phyloP scores from a whole-genome alignment of 768 basidiomycete genomes.

The Boletus insuetus region DNA sequence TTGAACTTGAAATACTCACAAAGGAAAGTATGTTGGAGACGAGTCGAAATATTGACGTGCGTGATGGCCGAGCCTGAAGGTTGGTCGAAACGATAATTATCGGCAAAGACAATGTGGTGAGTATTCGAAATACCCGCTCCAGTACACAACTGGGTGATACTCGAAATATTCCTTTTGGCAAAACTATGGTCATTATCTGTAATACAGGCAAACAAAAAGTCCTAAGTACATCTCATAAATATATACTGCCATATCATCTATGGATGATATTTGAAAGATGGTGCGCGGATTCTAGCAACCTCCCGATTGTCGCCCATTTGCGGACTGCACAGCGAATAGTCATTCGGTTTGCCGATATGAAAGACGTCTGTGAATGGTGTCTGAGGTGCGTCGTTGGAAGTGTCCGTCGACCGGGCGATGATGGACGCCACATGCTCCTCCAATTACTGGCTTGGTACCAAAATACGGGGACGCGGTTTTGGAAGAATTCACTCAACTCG shows the following conservation, averaged over 20 bases:
- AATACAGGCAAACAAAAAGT: too few species aligned
- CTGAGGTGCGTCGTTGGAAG: slow-evolving; percentile 56
- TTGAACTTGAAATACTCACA: too few species aligned
- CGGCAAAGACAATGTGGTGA: neutral
- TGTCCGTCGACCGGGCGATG: slow-evolving; percentile 70
- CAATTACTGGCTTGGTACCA: slow-evolving; percentile 55
- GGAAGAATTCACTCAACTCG: slow-evolving; percentile 73
- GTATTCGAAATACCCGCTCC: neutral
- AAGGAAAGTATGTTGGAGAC: neutral
- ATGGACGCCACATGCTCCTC: slow-evolving; percentile 82
- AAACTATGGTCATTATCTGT: too few species aligned
- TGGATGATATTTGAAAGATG: too few species aligned
- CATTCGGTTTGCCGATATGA: slow-evolving; percentile 43
- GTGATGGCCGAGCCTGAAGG: neutral
- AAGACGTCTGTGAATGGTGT: slow-evolving; percentile 83
- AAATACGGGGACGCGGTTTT: slow-evolving; percentile 39
- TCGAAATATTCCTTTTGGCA: neutral
- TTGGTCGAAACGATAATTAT: neutral
- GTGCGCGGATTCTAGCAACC: too few species aligned
- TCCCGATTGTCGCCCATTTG: too few species aligned
- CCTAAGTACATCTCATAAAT: too few species aligned
- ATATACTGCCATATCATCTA: too few species aligned
- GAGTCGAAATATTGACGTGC: neutral
- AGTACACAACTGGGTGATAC: neutral
- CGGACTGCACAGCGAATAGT: too few species aligned